Evolutionary conservation across 179 eudicot species (phyloP).

Genomic region (Drosera spatulata): DNA sequence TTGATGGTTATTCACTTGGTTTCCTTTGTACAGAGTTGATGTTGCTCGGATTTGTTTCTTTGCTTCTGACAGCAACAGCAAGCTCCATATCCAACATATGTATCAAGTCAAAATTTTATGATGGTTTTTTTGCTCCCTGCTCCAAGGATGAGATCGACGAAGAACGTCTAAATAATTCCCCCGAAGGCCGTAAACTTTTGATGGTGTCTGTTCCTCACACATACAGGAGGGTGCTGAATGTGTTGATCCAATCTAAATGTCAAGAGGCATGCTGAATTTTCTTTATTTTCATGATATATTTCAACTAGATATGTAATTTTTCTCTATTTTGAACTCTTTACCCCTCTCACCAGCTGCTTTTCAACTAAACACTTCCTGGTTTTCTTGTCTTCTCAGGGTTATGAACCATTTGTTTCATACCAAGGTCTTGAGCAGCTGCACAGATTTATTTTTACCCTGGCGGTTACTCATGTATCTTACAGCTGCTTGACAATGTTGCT

Average conservation of each 20-base stretch:
- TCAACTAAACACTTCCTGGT: neutral
- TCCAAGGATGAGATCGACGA: conserved; percentile 41
- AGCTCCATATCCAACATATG: conserved; percentile 75
- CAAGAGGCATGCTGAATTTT: conserved; percentile 41
- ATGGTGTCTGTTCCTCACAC: conserved; percentile 23
- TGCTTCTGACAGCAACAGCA: conserved; percentile 86
- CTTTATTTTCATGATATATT: conserved; percentile 1
- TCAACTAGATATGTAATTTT: neutral
- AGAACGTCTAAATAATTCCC: conserved; percentile 24
- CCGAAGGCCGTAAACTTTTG: conserved; percentile 56
- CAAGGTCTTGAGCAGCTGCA: conserved; percentile 98
- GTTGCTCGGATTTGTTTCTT: conserved; percentile 94
- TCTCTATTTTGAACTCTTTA: neutral
- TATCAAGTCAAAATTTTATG: conserved; percentile 71
- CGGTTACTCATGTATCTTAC: conserved; percentile 88
- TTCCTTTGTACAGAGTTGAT: conserved; percentile 60
- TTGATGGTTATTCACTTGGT: conserved; percentile 2
- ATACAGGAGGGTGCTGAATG: conserved; percentile 46
- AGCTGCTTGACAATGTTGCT: conserved; percentile 98
- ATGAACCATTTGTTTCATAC: conserved; percentile 87
- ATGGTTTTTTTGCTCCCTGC: conserved; percentile 74
- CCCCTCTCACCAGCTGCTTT: neutral
- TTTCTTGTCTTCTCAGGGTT: conserved; percentile 33
- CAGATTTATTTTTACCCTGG: conserved; percentile 96
- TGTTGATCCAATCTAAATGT: conserved; percentile 56